A percentile compares a stretch with the other conserved stretches of the same genome.
phyloP scores from a whole-genome alignment of 2,329 filamentous ascomycete genomes.

The Sphaerulina vaccinii region DNA sequence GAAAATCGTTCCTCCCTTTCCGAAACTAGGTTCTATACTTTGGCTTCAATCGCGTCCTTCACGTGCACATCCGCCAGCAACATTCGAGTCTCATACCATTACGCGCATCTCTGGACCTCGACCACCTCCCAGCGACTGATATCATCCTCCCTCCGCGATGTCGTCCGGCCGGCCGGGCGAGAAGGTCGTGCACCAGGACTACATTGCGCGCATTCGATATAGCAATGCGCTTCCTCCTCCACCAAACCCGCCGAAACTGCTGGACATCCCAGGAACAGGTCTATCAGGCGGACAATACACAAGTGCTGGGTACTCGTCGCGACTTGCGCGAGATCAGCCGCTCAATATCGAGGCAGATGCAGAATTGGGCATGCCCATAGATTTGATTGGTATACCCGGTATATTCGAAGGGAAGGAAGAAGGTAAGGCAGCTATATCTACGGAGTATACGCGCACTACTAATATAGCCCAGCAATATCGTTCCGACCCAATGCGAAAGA shows the following conservation, averaged over 20 bases:
- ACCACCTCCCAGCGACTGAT: no score
- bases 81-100: not conserved
- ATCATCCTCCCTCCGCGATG: conserved; percentile 21
- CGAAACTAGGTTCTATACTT: not conserved
- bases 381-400: conserved; percentile 89
- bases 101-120: not conserved
- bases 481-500: conserved; percentile 66
- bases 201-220: conserved; percentile 93
- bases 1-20: no score
- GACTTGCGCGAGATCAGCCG: conserved; percentile 85
- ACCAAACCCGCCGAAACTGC: conserved; percentile 89
- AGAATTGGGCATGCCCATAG: conserved; percentile 95
- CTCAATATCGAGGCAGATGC: conserved; percentile 97
- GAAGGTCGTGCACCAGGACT: conserved; percentile 76
- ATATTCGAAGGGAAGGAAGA: conserved; percentile 94
- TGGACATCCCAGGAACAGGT: conserved; percentile 93
- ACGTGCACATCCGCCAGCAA: not conserved
- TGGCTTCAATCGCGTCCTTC: not conserved
- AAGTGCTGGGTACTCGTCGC: conserved; percentile 82
- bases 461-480: conserved; percentile 47
- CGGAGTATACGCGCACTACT: conserved; percentile 3
- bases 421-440: conserved; percentile 56
- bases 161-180: conserved; percentile 32
- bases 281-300: conserved; percentile 85
- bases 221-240: conserved; percentile 94